Evolutionary conservation across 208 protist genomes (phyloP).

Genomic region (Zelonia costaricensis): DNA sequence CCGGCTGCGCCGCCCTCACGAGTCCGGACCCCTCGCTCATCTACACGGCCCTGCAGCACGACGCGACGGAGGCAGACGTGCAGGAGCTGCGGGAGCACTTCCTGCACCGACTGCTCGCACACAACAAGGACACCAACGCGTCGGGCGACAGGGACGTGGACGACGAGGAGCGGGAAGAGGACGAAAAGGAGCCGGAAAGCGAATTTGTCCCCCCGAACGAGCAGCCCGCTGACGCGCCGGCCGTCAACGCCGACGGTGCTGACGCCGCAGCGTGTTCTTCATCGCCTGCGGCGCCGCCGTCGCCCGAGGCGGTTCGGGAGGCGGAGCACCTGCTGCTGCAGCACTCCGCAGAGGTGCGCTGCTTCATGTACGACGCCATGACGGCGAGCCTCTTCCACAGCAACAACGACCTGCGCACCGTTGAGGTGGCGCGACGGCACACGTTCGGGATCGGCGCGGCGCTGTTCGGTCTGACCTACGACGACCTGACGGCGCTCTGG

Average conservation of each 20-base stretch:
- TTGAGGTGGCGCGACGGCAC: slow-evolving; percentile 41
- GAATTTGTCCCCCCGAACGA: too few relatives aligned
- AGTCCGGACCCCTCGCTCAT: slow-evolving; percentile 51
- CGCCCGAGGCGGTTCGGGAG: slow-evolving; percentile 17
- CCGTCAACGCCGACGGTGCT: too few relatives aligned
- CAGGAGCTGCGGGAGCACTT: slow-evolving; percentile 50
- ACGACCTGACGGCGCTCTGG: slow-evolving; percentile 57
- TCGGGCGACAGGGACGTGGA: too few relatives aligned
- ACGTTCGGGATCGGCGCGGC: slow-evolving; percentile 39
- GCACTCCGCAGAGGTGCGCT: slow-evolving; percentile 54
- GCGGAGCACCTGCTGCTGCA: slow-evolving; percentile 41
- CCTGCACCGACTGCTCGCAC: slow-evolving; percentile 23
- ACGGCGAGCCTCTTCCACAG: slow-evolving; percentile 65
- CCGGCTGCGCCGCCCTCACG: slow-evolving; percentile 55
- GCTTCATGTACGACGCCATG: slow-evolving; percentile 88
- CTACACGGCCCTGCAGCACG: slow-evolving; percentile 69
- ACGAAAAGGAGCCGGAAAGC: too few relatives aligned
- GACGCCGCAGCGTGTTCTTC: not conserved
- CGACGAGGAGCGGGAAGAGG: not conserved
- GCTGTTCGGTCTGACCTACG: slow-evolving; percentile 44
- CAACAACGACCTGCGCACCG: slow-evolving; percentile 34
- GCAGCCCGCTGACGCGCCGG: too few relatives aligned
- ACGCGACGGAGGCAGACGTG: slow-evolving; percentile 55
- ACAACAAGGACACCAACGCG: too few relatives aligned
- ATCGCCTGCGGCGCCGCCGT: not conserved